phyloP scores from a whole-genome alignment of 2,329 filamentous ascomycete species.

The Colletotrichum trifolii region DNA sequence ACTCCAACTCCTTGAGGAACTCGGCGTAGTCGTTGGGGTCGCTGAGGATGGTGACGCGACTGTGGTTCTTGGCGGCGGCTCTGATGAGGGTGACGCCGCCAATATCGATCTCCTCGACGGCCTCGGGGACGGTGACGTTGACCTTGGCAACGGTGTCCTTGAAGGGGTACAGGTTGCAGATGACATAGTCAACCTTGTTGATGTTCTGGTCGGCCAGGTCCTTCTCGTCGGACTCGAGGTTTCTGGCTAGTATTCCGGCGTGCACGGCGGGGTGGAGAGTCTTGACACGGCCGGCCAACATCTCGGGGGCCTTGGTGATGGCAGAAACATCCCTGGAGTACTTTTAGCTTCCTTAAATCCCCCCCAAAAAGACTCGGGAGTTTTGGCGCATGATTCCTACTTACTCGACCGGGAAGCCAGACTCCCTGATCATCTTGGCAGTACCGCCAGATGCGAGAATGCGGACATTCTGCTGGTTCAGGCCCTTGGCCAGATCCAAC shows the following conservation, averaged over 20 bases:
- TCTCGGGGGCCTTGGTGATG: conserved; percentile 96
- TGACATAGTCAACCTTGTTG: conserved; percentile 92
- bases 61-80: conserved; percentile 97
- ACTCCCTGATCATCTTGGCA: conserved; percentile 95
- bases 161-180: conserved; percentile 99
- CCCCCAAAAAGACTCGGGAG: neutral
- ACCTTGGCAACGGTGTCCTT: conserved; percentile 98
- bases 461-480: conserved; percentile 88
- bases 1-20: conserved; percentile 90
- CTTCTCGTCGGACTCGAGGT: conserved; percentile 95
- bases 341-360: neutral
- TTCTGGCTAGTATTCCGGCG: conserved; percentile 89
- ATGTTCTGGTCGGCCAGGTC: conserved; percentile 96
- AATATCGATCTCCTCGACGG: conserved; percentile 99
- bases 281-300: conserved; percentile 88
- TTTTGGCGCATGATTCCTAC: conserved; percentile 44
- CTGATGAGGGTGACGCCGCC: conserved; percentile 96
- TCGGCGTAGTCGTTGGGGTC: conserved; percentile 94
- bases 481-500: conserved; percentile 89
- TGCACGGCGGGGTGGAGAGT: conserved; percentile 95
- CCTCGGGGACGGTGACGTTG: conserved; percentile 96
- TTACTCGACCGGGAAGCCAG: conserved; percentile 93
- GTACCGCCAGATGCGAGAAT: conserved; percentile 96
- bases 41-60: conserved; percentile 93
- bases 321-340: conserved; percentile 86